phyloP scores from a whole-genome alignment of 306 rosid species.

The Oxytropis ochrocephala region DNA sequence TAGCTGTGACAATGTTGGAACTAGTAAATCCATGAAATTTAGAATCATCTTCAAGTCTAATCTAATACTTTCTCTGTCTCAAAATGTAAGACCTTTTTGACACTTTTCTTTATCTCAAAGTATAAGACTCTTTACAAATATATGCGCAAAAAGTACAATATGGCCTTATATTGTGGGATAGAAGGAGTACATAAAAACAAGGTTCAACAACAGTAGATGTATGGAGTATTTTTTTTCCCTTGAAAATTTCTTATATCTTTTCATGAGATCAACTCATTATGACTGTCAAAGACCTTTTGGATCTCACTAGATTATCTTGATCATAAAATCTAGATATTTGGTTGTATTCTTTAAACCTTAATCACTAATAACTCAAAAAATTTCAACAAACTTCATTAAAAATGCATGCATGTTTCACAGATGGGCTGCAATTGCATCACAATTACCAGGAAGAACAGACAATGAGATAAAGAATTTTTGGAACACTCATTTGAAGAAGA shows the following conservation, averaged over 20 bases:
- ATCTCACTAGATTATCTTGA: background rate
- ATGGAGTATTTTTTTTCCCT: background rate
- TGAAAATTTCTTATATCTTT: background rate
- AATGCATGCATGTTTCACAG: conserved; percentile 30
- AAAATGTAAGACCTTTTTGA: too few species aligned
- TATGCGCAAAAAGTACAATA: too few species aligned
- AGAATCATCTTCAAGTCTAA: background rate
- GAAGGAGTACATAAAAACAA: background rate
- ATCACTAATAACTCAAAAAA: background rate
- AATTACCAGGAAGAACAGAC: conserved; percentile 90
- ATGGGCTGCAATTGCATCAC: conserved; percentile 98
- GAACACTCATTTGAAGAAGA: conserved; percentile 94
- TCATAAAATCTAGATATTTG: background rate
- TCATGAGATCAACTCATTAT: background rate
- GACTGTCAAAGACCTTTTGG: background rate
- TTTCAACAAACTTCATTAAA: background rate
- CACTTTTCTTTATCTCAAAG: too few species aligned
- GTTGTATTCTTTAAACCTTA: background rate
- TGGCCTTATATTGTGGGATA: too few species aligned
- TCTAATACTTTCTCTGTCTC: too few species aligned
- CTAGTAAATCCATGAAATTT: background rate
- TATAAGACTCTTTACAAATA: too few species aligned
- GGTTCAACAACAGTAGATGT: background rate
- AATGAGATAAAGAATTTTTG: conserved; percentile 92
- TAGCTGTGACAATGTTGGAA: too few species aligned